Conservation (phyloP, 768 basidiomycete species). For the Hygrophorus russula region DNA sequence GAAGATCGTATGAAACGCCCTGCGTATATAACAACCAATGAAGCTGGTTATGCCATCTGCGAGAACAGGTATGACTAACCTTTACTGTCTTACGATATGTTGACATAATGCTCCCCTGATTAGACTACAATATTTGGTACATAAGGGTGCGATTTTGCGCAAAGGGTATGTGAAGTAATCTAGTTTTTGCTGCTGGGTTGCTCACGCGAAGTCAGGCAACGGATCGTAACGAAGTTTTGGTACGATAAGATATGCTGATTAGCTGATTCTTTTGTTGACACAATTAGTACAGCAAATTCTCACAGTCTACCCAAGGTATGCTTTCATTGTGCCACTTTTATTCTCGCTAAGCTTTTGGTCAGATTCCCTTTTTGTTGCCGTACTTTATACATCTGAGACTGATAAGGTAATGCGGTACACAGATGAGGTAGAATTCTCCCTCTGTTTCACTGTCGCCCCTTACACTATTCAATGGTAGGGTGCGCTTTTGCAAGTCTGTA, state of each 20-base stretch:
- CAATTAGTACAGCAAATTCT: constrained; percentile 50
- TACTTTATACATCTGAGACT: constrained; percentile 67
- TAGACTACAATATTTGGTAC: constrained; percentile 80
- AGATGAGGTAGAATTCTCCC: constrained; percentile 38
- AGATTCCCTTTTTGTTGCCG: constrained; percentile 78
- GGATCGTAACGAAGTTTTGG: constrained; percentile 77
- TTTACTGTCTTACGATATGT: constrained; percentile 9
- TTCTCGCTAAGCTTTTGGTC: constrained; percentile 6
- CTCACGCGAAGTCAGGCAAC: constrained; percentile 40
- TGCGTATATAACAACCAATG: constrained; percentile 71
- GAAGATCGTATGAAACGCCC: constrained; percentile 82
- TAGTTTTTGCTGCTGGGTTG: constrained; percentile 9
- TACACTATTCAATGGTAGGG: constrained; percentile 19
- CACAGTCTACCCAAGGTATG: constrained; percentile 46
- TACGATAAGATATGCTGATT: constrained; percentile 21
- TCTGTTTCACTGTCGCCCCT: too few species aligned
- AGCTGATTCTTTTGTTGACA: constrained; percentile 7
- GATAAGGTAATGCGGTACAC: constrained; percentile 74
- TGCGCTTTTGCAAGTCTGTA: constrained; percentile 63
- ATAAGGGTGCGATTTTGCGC: constrained; percentile 76
- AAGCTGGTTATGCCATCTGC: constrained; percentile 66
- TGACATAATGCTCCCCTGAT: constrained; percentile 17
- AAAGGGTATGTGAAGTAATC: constrained; percentile 50
- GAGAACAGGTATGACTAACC: constrained; percentile 57
- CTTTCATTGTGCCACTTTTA: constrained; percentile 1